A percentile compares a stretch with the other conserved stretches of the same genome.
These are phyloP conservation scores for Amesomyces nigricolor DNA, from an alignment of 2,329 filamentous ascomycete genomes.

Conservation along the genomic window DNA sequence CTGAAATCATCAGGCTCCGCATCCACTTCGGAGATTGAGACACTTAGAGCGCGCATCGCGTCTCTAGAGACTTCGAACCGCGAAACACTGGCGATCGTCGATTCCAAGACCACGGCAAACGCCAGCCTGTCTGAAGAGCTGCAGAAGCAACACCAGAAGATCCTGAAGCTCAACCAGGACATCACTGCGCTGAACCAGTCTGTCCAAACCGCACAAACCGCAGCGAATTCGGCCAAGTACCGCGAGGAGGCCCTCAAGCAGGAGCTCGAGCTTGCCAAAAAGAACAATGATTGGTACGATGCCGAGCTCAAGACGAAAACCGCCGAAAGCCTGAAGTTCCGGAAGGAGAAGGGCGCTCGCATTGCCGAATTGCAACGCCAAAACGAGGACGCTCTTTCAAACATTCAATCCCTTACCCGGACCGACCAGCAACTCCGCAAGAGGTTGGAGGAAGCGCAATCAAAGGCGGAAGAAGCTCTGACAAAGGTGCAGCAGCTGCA, in stretches of 20 bases:
- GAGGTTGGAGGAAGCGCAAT: constrained; percentile 75
- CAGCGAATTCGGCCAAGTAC: constrained; percentile 77
- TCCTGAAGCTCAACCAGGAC: constrained; percentile 76
- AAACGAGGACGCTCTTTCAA: constrained; percentile 77
- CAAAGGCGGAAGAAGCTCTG: constrained; percentile 80
- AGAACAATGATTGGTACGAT: constrained; percentile 91
- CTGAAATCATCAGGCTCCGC: constrained; percentile 70
- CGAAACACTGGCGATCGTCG: constrained; percentile 81
- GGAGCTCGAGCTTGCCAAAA: constrained; percentile 80
- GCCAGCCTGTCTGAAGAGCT: constrained; percentile 82
- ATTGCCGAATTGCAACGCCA: constrained; percentile 83
- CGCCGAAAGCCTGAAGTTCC: constrained; percentile 78
- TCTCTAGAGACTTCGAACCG: constrained; percentile 89
- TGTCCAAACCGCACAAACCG: constrained; percentile 74
- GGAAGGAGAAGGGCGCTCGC: constrained; percentile 89
- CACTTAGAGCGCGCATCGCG: constrained; percentile 74
- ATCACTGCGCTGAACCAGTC: constrained; percentile 76
- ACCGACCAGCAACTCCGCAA: constrained; percentile 75
- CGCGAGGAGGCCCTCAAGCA: constrained; percentile 85
- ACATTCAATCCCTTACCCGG: constrained; percentile 69
- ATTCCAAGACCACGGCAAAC: constrained; percentile 82
- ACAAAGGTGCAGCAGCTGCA: constrained; percentile 78
- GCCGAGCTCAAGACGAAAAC: constrained; percentile 86
- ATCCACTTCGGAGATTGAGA: constrained; percentile 68
- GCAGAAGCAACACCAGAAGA: constrained; percentile 82